A percentile compares a stretch with the other conserved stretches of the same genome.
These are phyloP conservation scores for Ceriops decandra DNA, from an alignment of 345 rosid species.

Conservation along the genomic window DNA sequence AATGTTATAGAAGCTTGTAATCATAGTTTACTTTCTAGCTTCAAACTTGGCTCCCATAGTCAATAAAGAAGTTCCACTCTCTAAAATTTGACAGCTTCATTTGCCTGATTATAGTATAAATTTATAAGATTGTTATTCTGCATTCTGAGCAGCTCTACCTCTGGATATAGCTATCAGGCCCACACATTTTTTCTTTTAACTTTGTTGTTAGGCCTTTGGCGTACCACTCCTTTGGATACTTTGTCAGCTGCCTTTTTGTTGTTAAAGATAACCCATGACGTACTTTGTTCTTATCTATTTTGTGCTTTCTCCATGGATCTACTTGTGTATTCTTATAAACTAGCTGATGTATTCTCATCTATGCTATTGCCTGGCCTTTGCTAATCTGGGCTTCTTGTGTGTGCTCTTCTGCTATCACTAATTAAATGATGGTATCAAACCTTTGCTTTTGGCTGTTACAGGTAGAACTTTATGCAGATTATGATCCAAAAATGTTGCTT, in stretches of 20 bases:
- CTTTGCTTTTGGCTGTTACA: conserved; percentile 33
- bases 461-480: conserved; percentile 93
- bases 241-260: background rate
- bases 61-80: background rate
- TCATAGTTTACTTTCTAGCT: background rate
- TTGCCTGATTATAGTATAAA: background rate
- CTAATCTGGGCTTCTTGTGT: background rate
- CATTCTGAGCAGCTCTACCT: too few species aligned
- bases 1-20: background rate
- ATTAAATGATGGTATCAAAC: conserved; percentile 16
- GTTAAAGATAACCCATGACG: background rate
- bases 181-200: background rate
- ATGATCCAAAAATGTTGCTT: conserved; percentile 88
- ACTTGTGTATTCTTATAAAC: too few species aligned
- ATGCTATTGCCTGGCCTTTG: background rate
- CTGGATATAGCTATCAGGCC: background rate
- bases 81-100: background rate
- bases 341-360: too few species aligned
- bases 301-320: too few species aligned
- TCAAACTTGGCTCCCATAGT: background rate
- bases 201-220: too few species aligned
- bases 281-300: background rate
- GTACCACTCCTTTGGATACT: too few species aligned
- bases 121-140: background rate
- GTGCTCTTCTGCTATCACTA: background rate